phyloP scores from a whole-genome alignment of 305 asterid genomes.

The Fraxinus baroniana region DNA sequence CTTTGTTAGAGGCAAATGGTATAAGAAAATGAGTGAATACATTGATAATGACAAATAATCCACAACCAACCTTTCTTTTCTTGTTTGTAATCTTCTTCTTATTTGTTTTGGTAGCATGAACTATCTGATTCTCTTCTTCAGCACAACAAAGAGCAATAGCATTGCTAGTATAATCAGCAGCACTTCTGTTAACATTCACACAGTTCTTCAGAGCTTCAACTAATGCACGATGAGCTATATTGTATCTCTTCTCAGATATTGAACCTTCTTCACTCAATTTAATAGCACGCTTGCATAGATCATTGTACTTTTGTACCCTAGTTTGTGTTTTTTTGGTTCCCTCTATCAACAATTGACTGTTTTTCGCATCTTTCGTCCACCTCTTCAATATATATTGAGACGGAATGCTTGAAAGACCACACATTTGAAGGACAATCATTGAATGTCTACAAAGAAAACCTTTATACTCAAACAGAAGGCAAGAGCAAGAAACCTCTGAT shows the following conservation, averaged over 20 bases:
- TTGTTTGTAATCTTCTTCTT: slow-evolving; percentile 67
- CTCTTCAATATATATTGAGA: slow-evolving; percentile 72
- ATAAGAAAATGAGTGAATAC: slow-evolving; percentile 9
- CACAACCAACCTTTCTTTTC: slow-evolving; percentile 70
- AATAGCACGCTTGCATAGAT: slow-evolving; percentile 78
- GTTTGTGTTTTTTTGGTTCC: slow-evolving; percentile 59
- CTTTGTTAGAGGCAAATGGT: not conserved
- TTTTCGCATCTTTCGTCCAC: slow-evolving; percentile 92
- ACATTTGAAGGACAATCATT: slow-evolving; percentile 87
- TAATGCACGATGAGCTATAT: slow-evolving; percentile 67
- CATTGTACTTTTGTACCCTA: slow-evolving; percentile 86
- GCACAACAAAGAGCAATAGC: slow-evolving; percentile 50
- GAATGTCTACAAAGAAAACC: slow-evolving; percentile 93
- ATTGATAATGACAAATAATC: slow-evolving; percentile 12
- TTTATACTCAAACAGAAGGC: slow-evolving; percentile 78
- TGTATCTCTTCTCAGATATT: slow-evolving; percentile 62
- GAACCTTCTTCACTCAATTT: slow-evolving; percentile 87
- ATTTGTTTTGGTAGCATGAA: slow-evolving; percentile 43
- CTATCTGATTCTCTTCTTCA: slow-evolving; percentile 59
- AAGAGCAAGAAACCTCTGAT: slow-evolving; percentile 80
- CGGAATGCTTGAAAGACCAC: slow-evolving; percentile 85
- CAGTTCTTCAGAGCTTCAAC: slow-evolving; percentile 79
- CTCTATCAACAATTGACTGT: slow-evolving; percentile 38
- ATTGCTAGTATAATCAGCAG: slow-evolving; percentile 49
- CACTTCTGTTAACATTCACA: slow-evolving; percentile 61